Percentiles rank a stretch among this genome's conserved stretches.
phyloP scores from a whole-genome alignment of 2,329 filamentous ascomycete species.

The Arthroderma sp. region DNA sequence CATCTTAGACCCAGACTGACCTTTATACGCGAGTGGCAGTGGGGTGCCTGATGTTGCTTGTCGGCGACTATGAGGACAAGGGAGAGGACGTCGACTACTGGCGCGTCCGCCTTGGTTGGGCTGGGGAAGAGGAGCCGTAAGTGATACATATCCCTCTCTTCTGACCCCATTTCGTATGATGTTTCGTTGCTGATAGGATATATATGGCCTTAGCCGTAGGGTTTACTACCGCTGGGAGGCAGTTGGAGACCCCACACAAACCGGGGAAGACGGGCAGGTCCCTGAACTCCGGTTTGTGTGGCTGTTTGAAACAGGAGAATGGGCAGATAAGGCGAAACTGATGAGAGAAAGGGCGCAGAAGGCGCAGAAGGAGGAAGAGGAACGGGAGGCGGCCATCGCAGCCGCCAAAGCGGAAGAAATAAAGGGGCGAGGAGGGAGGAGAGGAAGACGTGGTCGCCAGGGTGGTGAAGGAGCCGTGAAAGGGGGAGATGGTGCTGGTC shows the following conservation, averaged over 20 bases:
- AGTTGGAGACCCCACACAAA: conserved; percentile 11
- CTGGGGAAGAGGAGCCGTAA: conserved; percentile 10
- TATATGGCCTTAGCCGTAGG: conserved; percentile 1
- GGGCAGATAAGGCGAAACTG: conserved; percentile 13
- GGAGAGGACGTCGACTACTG: conserved; percentile 9
- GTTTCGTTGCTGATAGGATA: background rate
- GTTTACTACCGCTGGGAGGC: conserved; percentile 14
- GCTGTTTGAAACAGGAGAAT: conserved; percentile 12
- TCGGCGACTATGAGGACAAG: conserved; percentile 8
- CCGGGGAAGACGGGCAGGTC: background rate
- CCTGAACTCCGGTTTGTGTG: conserved; percentile 10
- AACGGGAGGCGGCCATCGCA: background rate
- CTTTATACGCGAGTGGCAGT: background rate
- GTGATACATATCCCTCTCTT: background rate
- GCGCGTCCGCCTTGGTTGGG: conserved; percentile 14
- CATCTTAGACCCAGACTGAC: background rate
- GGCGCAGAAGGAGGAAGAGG: background rate
- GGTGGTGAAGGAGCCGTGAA: background rate
- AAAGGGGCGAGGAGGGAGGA: background rate
- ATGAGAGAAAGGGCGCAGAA: conserved; percentile 6
- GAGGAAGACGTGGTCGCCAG: background rate
- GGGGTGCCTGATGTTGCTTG: conserved; percentile 11
- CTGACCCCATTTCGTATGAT: background rate
- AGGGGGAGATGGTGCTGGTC: background rate
- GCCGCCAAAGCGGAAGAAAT: background rate